These are phyloP conservation scores for Colletotrichum lupini DNA, from an alignment of 2,329 filamentous ascomycete species.

Conservation along the genomic window DNA sequence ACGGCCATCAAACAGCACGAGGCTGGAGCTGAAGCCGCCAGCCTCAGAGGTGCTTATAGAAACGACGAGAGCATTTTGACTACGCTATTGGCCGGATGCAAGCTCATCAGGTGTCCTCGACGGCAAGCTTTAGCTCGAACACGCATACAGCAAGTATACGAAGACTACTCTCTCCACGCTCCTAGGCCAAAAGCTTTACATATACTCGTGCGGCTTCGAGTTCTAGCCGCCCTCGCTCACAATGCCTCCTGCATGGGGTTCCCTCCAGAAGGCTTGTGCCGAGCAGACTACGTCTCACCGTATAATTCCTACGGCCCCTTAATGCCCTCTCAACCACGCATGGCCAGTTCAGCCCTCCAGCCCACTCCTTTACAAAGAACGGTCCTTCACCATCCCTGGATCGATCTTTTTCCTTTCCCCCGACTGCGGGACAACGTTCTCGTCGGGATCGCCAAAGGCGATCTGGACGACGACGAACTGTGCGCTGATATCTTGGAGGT, in stretches of 20 bases:
- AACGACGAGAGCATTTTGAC: not conserved
- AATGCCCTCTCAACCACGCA: not conserved
- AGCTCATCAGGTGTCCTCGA: not conserved
- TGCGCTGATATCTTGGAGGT: constrained; percentile 18
- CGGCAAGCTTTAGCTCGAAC: not conserved
- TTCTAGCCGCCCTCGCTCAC: constrained; percentile 26
- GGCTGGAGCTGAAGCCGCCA: not conserved
- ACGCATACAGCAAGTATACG: not conserved
- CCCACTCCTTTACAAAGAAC: not conserved
- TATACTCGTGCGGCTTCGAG: constrained; percentile 27
- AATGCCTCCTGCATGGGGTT: constrained; percentile 31
- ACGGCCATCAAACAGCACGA: not conserved
- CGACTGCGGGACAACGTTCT: constrained; percentile 42
- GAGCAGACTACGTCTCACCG: constrained; percentile 4
- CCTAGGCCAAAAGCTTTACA: constrained; percentile 15
- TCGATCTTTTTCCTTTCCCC: constrained; percentile 45
- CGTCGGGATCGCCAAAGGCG: not conserved
- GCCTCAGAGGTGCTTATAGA: not conserved
- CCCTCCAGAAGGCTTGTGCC: constrained; percentile 21
- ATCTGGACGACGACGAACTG: constrained; percentile 17
- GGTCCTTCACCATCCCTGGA: constrained; percentile 43
- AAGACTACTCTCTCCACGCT: constrained; percentile 18
- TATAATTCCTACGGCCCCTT: not conserved
- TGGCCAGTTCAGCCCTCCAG: not conserved
- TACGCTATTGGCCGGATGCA: not conserved